phyloP scores from a whole-genome alignment of 2,329 filamentous ascomycete species.

The Simplicillium sp. region DNA sequence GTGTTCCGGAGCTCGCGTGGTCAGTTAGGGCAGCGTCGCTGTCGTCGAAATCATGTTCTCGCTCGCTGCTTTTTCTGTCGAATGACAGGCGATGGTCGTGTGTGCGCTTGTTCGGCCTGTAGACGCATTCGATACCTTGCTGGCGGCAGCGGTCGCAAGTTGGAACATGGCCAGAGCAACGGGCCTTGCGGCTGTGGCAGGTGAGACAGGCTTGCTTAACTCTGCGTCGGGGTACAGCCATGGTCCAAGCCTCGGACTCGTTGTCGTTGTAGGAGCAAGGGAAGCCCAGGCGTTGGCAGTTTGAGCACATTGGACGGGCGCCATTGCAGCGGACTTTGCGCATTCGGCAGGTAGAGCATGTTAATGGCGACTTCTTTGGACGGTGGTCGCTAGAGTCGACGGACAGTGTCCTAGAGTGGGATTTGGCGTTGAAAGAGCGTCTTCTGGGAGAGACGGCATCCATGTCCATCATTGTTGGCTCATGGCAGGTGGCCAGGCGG shows the following conservation, averaged over 20 bases:
- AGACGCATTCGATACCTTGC: conserved; percentile 47
- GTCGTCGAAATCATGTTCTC: conserved; percentile 21
- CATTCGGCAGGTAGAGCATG: conserved; percentile 44
- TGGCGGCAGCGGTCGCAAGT: conserved; percentile 40
- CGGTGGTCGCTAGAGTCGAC: conserved; percentile 21
- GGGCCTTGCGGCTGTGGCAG: conserved; percentile 48
- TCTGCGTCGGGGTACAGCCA: conserved; percentile 40
- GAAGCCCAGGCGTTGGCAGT: conserved; percentile 49
- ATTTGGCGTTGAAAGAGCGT: too few relatives aligned
- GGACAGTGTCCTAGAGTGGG: not conserved
- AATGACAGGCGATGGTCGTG: conserved; percentile 8
- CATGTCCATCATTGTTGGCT: too few relatives aligned
- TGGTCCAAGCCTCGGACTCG: conserved; percentile 28
- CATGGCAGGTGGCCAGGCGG: too few relatives aligned
- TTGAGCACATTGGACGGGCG: conserved; percentile 41
- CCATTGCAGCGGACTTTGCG: conserved; percentile 52
- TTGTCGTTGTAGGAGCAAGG: conserved; percentile 46
- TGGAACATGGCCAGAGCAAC: conserved; percentile 48
- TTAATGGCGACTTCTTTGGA: conserved; percentile 33
- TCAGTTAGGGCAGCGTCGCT: conserved; percentile 25
- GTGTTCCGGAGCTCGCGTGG: conserved; percentile 19
- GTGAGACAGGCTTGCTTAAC: conserved; percentile 48
- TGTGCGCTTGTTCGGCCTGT: conserved; percentile 37
- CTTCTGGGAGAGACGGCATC: too few relatives aligned
- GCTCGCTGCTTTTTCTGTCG: conserved; percentile 16